These are phyloP conservation scores for Chaetomiaceae sp. DNA, from an alignment of 2,329 filamentous ascomycete species.

Conservation along the genomic window DNA sequence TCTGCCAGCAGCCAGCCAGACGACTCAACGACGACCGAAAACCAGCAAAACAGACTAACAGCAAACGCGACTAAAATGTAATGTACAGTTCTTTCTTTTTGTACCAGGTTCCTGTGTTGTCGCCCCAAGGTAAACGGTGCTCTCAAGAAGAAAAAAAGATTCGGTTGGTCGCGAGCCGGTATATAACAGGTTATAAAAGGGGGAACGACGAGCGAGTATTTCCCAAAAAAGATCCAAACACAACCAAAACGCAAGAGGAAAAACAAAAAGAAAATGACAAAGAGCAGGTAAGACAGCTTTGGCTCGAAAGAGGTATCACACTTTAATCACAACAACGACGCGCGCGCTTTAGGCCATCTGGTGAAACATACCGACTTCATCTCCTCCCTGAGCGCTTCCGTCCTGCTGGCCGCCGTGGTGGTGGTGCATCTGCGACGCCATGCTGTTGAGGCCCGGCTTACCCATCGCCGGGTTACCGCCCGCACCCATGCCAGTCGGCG, in stretches of 20 bases:
- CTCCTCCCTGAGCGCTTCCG: conserved; percentile 60
- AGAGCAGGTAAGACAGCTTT: conserved; percentile 22
- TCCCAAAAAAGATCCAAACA: conserved; percentile 25
- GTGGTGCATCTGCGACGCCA: conserved; percentile 68
- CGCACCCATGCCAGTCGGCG: conserved; percentile 58
- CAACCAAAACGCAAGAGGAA: conserved; percentile 24
- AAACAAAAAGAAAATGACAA: conserved; percentile 27
- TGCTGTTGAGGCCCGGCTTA: conserved; percentile 61
- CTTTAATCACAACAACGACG: conserved; percentile 36
- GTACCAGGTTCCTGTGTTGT: conserved; percentile 38
- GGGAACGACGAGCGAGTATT: conserved; percentile 26
- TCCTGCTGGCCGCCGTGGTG: conserved; percentile 68
- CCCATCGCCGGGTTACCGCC: conserved; percentile 52
- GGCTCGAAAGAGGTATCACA: conserved; percentile 31
- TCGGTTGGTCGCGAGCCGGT: conserved; percentile 30
- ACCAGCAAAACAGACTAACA: conserved; percentile 41
- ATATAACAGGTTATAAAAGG: conserved; percentile 28
- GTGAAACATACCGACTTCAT: conserved; percentile 98
- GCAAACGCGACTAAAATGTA: conserved; percentile 46
- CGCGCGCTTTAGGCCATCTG: conserved; percentile 65
- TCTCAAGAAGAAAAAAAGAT: conserved; percentile 25
- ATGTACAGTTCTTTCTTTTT: conserved; percentile 50
- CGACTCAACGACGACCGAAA: conserved; percentile 35
- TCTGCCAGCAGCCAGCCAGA: conserved; percentile 34
- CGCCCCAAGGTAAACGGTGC: conserved; percentile 33